Base-by-base conservation (phyloP, 345 rosid genomes). In the Eucalyptus coolabah region DNA sequence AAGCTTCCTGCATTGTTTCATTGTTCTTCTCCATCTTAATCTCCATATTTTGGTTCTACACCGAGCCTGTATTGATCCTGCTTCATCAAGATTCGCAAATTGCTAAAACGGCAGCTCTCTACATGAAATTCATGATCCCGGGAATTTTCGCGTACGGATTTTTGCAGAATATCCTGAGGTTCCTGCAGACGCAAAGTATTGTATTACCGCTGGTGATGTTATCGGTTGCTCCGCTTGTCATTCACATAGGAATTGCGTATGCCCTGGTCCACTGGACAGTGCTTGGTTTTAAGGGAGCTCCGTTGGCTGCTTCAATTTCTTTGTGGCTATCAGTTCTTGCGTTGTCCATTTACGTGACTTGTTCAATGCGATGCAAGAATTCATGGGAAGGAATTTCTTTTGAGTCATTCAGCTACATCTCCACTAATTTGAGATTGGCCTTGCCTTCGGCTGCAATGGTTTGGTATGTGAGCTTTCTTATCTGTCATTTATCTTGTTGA, bases 391-490 rank as follows among this genome's bases (percentile, higher is more conserved):
- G 98, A 37, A 92, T 95, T 81, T 92, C 98, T 0, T 82, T 86
- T 0, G 97, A 94, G 90, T 88, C 97, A 18, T 89, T 94, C 56
- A 26, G 87, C 86, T 91, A 92, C 89, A 63, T 95, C 9, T 67
- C 86, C 4, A 2, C 86, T 12, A 91, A 90, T 94, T 88, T 95
- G 89, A 95, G 91, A 87, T 87, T 96, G 44, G 96, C 96, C 67
- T 67, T 96, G 90, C 95, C 98, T 65, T 96, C 98, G 19, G 97
- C 98, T 12, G 96, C 95, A 88, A 96, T 97, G 98, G 93, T 94
- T 21, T 97, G 98, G 97, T 96, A 93, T 91, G 96, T 88, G 5
- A 86, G 87, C 44, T 10, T 85, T 11, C 50, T 59, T 12, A 18
- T 44, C n/a, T 4, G 18, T 40, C 56, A 16, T 86, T 60, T 50